Evolutionary conservation across 352 stramenopile genomes (phyloP).

Genomic region (Pythium dissimile): DNA sequence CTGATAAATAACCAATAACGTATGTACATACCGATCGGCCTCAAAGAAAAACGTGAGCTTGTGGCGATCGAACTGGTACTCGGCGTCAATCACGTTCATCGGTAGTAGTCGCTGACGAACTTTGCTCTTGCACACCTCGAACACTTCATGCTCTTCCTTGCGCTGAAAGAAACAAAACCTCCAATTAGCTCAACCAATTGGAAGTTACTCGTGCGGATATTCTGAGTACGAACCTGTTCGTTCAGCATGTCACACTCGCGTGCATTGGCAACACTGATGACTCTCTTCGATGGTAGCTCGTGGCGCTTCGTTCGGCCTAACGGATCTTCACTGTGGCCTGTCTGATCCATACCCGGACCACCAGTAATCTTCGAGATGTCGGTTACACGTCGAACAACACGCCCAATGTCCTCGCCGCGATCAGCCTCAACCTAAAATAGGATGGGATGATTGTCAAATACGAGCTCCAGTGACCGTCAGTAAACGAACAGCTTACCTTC

Average conservation of each 20-base stretch:
- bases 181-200: background rate
- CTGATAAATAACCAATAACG: background rate
- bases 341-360: constrained; percentile 24
- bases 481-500: constrained; percentile 45
- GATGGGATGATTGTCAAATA: too few relatives aligned
- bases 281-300: constrained; percentile 84
- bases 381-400: constrained; percentile 87
- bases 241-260: constrained; percentile 90
- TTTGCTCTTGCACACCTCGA: constrained; percentile 96
- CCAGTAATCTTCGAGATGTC: constrained; percentile 73
- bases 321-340: constrained; percentile 33
- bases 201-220: background rate
- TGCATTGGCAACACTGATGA: constrained; percentile 91
- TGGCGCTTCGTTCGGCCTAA: constrained; percentile 58
- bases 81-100: constrained; percentile 98
- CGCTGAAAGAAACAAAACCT: constrained; percentile 29
- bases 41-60: constrained; percentile 99
- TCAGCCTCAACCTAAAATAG: constrained; percentile 93
- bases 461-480: too few relatives aligned
- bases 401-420: constrained; percentile 95
- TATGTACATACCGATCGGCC: constrained; percentile 78
- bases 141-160: constrained; percentile 94
- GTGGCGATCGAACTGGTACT: constrained; percentile 98
- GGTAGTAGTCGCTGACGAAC: constrained; percentile 90
- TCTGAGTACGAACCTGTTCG: constrained; percentile 40